Evolutionary conservation across 2,329 filamentous ascomycete species (phyloP).

Genomic region (Blumeria hordei): DNA sequence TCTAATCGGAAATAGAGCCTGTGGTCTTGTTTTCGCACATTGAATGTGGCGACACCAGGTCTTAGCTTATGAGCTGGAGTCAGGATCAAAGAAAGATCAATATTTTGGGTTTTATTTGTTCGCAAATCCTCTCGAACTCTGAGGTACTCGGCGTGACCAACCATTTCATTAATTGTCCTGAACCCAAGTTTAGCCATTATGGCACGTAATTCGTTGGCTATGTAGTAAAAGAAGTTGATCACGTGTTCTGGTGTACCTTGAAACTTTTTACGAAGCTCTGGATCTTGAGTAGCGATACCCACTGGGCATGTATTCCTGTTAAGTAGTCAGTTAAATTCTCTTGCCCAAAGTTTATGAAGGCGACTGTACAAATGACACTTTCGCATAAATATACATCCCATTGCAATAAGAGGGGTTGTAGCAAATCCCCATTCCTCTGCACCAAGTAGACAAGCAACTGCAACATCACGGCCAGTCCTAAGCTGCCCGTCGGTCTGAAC

Average conservation of each 20-base stretch:
- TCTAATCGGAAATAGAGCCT: slow-evolving; percentile 78
- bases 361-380: slow-evolving; percentile 20
- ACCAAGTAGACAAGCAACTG: slow-evolving; percentile 80
- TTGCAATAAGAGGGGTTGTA: slow-evolving; percentile 79
- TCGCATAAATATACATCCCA: slow-evolving; percentile 91
- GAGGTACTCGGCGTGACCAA: slow-evolving; percentile 70
- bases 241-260: slow-evolving; percentile 81
- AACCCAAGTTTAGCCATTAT: slow-evolving; percentile 94
- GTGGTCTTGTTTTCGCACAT: slow-evolving; percentile 93
- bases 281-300: slow-evolving; percentile 86
- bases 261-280: slow-evolving; percentile 86
- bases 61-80: slow-evolving; percentile 91
- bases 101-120: slow-evolving; percentile 73
- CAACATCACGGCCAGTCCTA: slow-evolving; percentile 76
- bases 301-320: slow-evolving; percentile 59
- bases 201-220: slow-evolving; percentile 82
- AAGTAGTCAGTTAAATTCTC: not conserved
- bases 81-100: slow-evolving; percentile 76
- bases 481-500: slow-evolving; percentile 93
- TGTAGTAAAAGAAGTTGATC: slow-evolving; percentile 89
- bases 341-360: not conserved
- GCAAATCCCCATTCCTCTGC: slow-evolving; percentile 98
- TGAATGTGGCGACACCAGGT: slow-evolving; percentile 86
- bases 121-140: slow-evolving; percentile 73
- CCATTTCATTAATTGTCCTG: slow-evolving; percentile 94